A percentile compares a stretch with the other conserved stretches of the same genome.
Conservation (phyloP, 1,139 yeast genomes). For the Kodamaea fungicola region DNA sequence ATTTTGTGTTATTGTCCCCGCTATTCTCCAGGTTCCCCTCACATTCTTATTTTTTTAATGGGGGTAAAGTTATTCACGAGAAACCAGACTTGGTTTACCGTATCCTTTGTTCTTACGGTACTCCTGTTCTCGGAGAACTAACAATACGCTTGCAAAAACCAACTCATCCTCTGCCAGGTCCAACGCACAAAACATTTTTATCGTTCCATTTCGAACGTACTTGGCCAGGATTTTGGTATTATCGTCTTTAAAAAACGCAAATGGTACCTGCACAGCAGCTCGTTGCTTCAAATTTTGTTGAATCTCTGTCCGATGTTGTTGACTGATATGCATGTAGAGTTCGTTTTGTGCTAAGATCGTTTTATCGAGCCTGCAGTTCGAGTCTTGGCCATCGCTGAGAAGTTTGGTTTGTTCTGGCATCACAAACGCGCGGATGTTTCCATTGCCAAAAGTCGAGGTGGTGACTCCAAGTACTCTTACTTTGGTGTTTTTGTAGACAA, state of each 20-base stretch:
- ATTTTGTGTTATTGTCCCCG: conserved; percentile 4
- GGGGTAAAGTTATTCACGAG: neutral
- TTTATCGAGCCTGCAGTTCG: conserved; percentile 5
- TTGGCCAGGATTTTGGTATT: conserved; percentile 25
- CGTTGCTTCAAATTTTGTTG: conserved; percentile 11
- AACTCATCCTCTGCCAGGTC: conserved; percentile 21
- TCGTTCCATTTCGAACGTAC: conserved; percentile 25
- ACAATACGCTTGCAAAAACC: conserved; percentile 27
- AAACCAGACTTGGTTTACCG: conserved; percentile 17
- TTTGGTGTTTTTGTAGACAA: conserved; percentile 24
- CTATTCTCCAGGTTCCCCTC: conserved; percentile 4
- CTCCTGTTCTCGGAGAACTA: conserved; percentile 40
- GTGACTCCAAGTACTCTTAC: conserved; percentile 34
- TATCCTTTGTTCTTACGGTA: conserved; percentile 35
- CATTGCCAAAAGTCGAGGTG: conserved; percentile 38
- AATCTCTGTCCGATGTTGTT: conserved; percentile 11
- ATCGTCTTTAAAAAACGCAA: conserved; percentile 30
- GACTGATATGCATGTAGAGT: conserved; percentile 10
- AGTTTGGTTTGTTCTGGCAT: conserved; percentile 20
- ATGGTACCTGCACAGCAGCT: conserved; percentile 27
- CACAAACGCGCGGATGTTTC: conserved; percentile 26
- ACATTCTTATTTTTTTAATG: neutral
- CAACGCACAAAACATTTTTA: conserved; percentile 21
- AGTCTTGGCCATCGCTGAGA: conserved; percentile 22
- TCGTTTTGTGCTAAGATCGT: conserved; percentile 4